Base-by-base conservation (phyloP, 1,139 yeast genomes). In the Kodamaea sp. region DNA sequence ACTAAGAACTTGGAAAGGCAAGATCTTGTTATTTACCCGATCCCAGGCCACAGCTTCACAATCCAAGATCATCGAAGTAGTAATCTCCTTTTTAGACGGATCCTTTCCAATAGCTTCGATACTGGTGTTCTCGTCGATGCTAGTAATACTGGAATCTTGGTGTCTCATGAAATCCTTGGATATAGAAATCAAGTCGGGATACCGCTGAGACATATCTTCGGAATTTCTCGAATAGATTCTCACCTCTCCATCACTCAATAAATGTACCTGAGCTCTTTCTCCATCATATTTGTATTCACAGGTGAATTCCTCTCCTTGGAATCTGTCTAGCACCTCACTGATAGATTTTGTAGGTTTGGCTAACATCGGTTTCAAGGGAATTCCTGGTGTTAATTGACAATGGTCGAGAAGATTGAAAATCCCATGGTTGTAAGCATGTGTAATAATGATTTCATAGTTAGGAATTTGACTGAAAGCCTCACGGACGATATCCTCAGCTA, bases 41-140 rank as follows among this genome's bases (percentile, higher is more conserved):
- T 92, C 97, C 96, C 96, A 92, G 0, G 98, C 99, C n/a, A 94
- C 98, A 5, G 97, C 97, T 60, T 92, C 99, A 61, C 97, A 87
- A 57, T 92, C 99, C 38, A 92, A 60, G 39, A 92, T 88, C 59
- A 90, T 58, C 1, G 81, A 78, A 6, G 55, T 53, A 1, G 22
- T 29, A 12, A 22, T 10, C 15, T 21, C 31, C 10, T 10, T 15
- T 12, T 13, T 8, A 10, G 22, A 15, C 13, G n/a, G 27, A 10
- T 10, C 16, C 3, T 4, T 10, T 12, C 22, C n/a, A 12, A 7
- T 15, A 9, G 8, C 9, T 6, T 9, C 9, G 6, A 7, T 9
- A 18, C 8, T 18, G 21, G 21, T 18, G 6, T 7, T 18, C 6
- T 6, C 9, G 12, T 27, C 29, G 4, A 22, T 25, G 3, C 20